phyloP scores from a whole-genome alignment of 148 eudicot genomes.

The Fagopyrum homotropicum region DNA sequence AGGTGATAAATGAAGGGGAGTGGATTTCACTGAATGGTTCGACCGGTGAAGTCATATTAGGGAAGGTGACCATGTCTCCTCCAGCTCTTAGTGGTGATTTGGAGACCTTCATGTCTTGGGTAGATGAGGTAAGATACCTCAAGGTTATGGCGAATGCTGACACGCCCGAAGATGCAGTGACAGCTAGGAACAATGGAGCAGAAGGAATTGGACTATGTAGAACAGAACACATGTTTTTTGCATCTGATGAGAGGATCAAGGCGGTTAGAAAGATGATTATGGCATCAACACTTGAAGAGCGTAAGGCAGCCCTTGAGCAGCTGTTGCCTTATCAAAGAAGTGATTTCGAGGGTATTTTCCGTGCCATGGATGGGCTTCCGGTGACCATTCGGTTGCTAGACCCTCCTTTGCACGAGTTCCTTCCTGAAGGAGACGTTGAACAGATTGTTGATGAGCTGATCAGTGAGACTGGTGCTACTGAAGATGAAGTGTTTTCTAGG shows the following conservation, averaged over 20 bases:
- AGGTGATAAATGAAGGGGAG: constrained; percentile 64
- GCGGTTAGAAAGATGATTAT: constrained; percentile 96
- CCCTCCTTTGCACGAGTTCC: constrained; percentile 97
- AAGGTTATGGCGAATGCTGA: constrained; percentile 99
- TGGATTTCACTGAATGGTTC: constrained; percentile 98
- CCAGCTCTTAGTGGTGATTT: constrained; percentile 85
- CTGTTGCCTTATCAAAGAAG: constrained; percentile 87
- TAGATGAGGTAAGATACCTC: constrained; percentile 63
- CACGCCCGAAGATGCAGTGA: constrained; percentile 71
- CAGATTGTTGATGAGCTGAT: constrained; percentile 70
- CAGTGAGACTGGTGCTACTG: constrained; percentile 69
- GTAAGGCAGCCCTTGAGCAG: constrained; percentile 74
- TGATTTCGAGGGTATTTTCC: constrained; percentile 93
- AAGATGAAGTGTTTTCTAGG: constrained; percentile 76
- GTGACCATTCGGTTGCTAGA: constrained; percentile 90
- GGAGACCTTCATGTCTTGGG: constrained; percentile 88
- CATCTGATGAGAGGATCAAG: constrained; percentile 92
- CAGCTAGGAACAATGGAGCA: constrained; percentile 94
- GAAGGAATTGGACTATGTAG: constrained; percentile 97
- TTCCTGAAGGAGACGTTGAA: constrained; percentile 94
- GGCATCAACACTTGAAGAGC: constrained; percentile 71
- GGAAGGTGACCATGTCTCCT: constrained; percentile 80
- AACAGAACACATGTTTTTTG: constrained; percentile 98
- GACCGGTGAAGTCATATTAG: constrained; percentile 91
- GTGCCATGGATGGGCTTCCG: constrained; percentile 98